phyloP scores from a whole-genome alignment of 495 filamentous ascomycete genomes.

The Aspergillus bertholletiae region DNA sequence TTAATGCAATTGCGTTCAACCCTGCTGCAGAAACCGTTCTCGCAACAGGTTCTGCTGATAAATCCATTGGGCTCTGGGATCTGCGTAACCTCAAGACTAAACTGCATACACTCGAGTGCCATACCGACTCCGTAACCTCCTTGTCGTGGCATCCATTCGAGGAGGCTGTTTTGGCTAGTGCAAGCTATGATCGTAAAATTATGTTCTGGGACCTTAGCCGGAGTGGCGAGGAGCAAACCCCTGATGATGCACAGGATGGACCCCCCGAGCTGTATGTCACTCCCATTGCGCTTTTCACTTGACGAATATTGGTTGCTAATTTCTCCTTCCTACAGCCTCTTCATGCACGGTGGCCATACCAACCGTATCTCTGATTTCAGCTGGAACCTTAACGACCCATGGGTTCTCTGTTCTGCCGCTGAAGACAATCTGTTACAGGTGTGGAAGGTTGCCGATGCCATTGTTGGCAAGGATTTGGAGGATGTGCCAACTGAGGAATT shows the following conservation, averaged over 20 bases:
- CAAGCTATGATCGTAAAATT: constrained; percentile 86
- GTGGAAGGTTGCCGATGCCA: constrained; percentile 90
- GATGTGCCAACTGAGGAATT: constrained; percentile 78
- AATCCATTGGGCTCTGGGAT: constrained; percentile 94
- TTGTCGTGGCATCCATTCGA: constrained; percentile 93
- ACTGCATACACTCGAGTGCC: constrained; percentile 80
- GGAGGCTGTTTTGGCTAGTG: constrained; percentile 80
- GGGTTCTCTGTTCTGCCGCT: constrained; percentile 89
- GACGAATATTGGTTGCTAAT: constrained; percentile 11
- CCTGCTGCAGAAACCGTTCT: constrained; percentile 80
- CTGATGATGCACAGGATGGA: constrained; percentile 95
- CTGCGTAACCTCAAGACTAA: constrained; percentile 82
- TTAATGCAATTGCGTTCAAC: constrained; percentile 94
- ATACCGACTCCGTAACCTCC: constrained; percentile 84
- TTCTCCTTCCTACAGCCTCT: constrained; percentile 51
- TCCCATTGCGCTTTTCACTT: constrained; percentile 25
- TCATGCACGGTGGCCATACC: constrained; percentile 99
- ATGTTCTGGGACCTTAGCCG: constrained; percentile 94
- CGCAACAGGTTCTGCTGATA: constrained; percentile 91
- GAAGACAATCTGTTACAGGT: constrained; percentile 97
- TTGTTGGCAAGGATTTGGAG: constrained; percentile 76
- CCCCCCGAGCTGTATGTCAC: constrained; percentile 88
- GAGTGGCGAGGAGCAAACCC: constrained; percentile 89
- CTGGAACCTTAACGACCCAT: constrained; percentile 95
- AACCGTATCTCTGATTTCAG: constrained; percentile 94